Base-by-base conservation (phyloP, 2,329 filamentous ascomycete genomes). In the Colletotrichum sp. region DNA sequence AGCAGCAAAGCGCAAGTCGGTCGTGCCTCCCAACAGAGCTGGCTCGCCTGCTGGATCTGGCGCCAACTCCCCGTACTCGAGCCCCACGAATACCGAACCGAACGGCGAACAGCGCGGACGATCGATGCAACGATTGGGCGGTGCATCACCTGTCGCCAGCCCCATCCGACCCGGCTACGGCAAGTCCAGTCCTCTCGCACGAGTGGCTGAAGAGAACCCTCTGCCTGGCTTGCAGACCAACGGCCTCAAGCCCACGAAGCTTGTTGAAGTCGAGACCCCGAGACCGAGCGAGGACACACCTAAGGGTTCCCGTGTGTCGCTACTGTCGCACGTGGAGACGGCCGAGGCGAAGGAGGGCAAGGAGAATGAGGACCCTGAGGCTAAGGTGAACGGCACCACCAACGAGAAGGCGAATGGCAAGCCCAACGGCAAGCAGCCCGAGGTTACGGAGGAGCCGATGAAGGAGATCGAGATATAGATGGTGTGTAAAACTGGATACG, bases 111-210 rank as follows among this genome's bases (percentile, higher is more conserved):
- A 88, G 54, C 91, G 94, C 43, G 94, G 94, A 70, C 89, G 94
- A 62, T 93, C 93, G 47, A 89, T 94, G 81, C 92, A 95, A 78
- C 89, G 94, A 58, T 89, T 93, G 31, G 92, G 87, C 77, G 90
- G 88, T 72, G 91, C 91, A 66, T 92, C 92, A 31, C 91, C 91
- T 4, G 86, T 89, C 75, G 86, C 86, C 12, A 94, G 91, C 77
- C 92, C 93, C 24, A 93, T 91, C 80, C 87, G 90, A 72, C 90
- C 93, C 3, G 88, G 90, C 15, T 74, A 72, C 58, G 90, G 91
- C 77, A 92, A 95, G 79, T 89, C 92, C 16, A 94, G 92, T 77
- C 93, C 94, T 18, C 85, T 96, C 71, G 93, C 93, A 64, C 88
- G 93, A 76, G 94, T 96, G 16, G 90, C 93, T 1, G 94, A 96